phyloP scores from a whole-genome alignment of 1,139 yeast genomes.

The Scheffersomyces titani region DNA sequence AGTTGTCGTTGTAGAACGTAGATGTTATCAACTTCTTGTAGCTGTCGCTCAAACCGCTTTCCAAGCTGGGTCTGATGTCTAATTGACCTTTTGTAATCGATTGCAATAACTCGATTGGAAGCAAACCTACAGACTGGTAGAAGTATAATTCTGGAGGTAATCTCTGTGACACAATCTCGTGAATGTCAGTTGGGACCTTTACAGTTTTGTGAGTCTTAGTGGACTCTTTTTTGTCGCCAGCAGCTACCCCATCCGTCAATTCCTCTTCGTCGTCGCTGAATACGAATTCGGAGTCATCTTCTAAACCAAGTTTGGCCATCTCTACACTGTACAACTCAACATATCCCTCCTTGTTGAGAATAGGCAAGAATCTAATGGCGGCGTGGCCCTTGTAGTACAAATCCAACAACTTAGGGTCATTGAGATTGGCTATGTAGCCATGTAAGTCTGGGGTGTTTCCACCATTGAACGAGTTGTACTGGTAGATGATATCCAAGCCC shows the following conservation, averaged over 20 bases:
- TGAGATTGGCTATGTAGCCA: slow-evolving; percentile 38
- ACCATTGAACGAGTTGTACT: slow-evolving; percentile 32
- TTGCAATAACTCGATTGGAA: slow-evolving; percentile 65
- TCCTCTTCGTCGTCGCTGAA: slow-evolving; percentile 1
- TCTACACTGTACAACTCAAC: slow-evolving; percentile 57
- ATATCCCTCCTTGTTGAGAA: slow-evolving; percentile 66
- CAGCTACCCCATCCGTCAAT: background rate
- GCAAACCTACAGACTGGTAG: slow-evolving; percentile 77
- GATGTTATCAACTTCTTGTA: slow-evolving; percentile 58
- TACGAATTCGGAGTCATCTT: slow-evolving; percentile 20
- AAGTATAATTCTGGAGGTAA: slow-evolving; percentile 85
- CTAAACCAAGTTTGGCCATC: slow-evolving; percentile 37
- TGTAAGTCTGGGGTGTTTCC: slow-evolving; percentile 29
- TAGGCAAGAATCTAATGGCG: slow-evolving; percentile 58
- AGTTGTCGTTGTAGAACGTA: slow-evolving; percentile 45
- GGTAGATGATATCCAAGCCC: slow-evolving; percentile 46
- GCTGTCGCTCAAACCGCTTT: slow-evolving; percentile 58
- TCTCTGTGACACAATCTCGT: slow-evolving; percentile 80
- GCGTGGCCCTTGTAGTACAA: slow-evolving; percentile 42
- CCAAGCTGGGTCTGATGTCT: slow-evolving; percentile 69
- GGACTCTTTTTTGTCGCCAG: slow-evolving; percentile 4
- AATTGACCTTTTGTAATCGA: slow-evolving; percentile 67
- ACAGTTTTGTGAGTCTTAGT: slow-evolving; percentile 9
- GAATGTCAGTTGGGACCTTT: slow-evolving; percentile 74
- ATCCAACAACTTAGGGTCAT: slow-evolving; percentile 39